Evolutionary conservation across 169 alveolate species (phyloP).

Genomic region (Plasmodium vivax): DNA sequence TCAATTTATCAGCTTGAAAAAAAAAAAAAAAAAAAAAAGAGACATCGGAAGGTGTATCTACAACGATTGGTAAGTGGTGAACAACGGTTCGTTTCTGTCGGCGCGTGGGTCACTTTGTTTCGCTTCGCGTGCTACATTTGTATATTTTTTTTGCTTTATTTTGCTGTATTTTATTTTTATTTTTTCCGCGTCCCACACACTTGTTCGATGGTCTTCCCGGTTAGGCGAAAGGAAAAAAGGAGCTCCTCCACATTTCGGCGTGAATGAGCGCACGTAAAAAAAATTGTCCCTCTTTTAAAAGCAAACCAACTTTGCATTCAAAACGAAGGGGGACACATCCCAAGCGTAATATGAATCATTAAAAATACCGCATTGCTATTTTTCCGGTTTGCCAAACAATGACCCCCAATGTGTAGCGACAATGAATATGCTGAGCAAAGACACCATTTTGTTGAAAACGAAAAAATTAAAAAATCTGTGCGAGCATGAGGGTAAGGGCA

Average conservation of each 20-base stretch:
- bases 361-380: background rate
- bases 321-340: background rate
- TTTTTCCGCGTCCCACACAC: background rate
- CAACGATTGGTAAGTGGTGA: constrained; percentile 1
- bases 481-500: constrained; percentile 36
- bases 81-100: background rate
- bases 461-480: constrained; percentile 54
- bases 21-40: constrained; percentile 44
- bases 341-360: background rate
- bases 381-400: constrained; percentile 4
- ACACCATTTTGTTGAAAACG: constrained; percentile 71
- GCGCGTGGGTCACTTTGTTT: background rate
- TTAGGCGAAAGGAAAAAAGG: background rate
- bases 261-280: background rate
- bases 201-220: background rate
- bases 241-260: background rate
- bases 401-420: constrained; percentile 18
- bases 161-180: no score
- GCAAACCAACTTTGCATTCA: background rate
- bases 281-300: background rate
- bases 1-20: background rate
- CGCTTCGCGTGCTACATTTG: background rate
- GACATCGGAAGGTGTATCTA: constrained; percentile 15
- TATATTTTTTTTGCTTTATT: no score
- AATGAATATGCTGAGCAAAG: constrained; percentile 49